Conservation (phyloP, 148 eudicot species). For the Silene uniflora region DNA sequence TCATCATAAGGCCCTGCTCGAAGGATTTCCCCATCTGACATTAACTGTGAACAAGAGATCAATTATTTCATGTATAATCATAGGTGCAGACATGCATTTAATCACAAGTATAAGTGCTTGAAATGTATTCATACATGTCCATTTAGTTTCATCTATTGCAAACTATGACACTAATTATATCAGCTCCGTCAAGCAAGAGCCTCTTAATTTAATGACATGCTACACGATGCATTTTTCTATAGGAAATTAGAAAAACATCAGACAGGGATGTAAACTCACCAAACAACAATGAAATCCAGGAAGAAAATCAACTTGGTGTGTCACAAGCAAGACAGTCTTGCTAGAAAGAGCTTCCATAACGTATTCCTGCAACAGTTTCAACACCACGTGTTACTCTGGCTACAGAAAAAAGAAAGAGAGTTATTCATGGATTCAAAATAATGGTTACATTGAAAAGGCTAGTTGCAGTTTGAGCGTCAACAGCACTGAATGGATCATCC, state of each 20-base stretch:
- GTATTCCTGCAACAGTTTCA: conserved; percentile 55
- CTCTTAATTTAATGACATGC: not conserved
- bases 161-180: not conserved
- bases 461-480: conserved; percentile 92
- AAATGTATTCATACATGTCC: not conserved
- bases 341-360: conserved; percentile 73
- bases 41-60: conserved; percentile 46
- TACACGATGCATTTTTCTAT: not conserved
- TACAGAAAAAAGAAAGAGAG: not conserved
- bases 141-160: not conserved
- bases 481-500: conserved; percentile 98
- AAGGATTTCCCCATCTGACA: conserved; percentile 78
- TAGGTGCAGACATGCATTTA: not conserved
- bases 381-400: conserved; percentile 1
- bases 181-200: too few relatives aligned
- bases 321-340: conserved; percentile 85
- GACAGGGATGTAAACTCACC: conserved; percentile 42
- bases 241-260: not conserved
- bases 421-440: not conserved
- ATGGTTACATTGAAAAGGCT: conserved; percentile 66
- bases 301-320: conserved; percentile 98
- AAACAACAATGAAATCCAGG: conserved; percentile 76
- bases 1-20: conserved; percentile 56
- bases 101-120: not conserved
- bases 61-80: not conserved